phyloP scores from a whole-genome alignment of 306 rosid genomes.

The Vicia faba region DNA sequence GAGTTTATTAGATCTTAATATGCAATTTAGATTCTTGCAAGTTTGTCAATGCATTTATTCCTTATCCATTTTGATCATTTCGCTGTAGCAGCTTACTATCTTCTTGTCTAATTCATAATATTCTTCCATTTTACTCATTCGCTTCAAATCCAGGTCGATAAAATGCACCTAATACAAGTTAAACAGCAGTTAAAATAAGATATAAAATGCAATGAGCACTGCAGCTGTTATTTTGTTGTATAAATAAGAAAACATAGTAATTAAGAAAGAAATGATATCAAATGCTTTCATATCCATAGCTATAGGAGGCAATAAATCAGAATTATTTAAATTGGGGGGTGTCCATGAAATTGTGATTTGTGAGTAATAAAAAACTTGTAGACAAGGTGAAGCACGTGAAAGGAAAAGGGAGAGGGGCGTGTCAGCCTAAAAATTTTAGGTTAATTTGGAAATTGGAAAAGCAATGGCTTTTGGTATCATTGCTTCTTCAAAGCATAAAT shows the following conservation, averaged over 20 bases:
- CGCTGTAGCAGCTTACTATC: slow-evolving; percentile 72
- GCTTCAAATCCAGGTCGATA: slow-evolving; percentile 90
- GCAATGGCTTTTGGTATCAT: slow-evolving; percentile 12
- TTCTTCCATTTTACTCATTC: slow-evolving; percentile 80
- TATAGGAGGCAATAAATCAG: slow-evolving; percentile 17
- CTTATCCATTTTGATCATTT: slow-evolving; percentile 52
- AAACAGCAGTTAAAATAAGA: slow-evolving; percentile 43
- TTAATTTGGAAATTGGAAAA: background rate
- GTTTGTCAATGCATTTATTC: no score
- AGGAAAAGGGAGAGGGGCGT: background rate
- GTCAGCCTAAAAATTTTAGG: background rate
- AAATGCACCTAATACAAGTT: slow-evolving; percentile 57
- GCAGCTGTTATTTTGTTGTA: slow-evolving; percentile 27
- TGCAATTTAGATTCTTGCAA: no score
- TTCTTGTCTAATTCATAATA: slow-evolving; percentile 84
- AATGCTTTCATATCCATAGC: background rate
- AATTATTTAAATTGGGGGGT: slow-evolving; percentile 10
- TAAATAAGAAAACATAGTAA: background rate
- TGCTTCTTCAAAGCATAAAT: slow-evolving; percentile 13
- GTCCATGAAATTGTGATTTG: slow-evolving; percentile 7
- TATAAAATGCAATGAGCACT: slow-evolving; percentile 29
- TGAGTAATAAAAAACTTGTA: background rate
- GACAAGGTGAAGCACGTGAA: no score
- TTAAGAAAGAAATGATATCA: background rate
- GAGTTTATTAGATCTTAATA: no score